Evolutionary conservation across 352 stramenopile species (phyloP).

Genomic region (Phytophthora multivora): DNA sequence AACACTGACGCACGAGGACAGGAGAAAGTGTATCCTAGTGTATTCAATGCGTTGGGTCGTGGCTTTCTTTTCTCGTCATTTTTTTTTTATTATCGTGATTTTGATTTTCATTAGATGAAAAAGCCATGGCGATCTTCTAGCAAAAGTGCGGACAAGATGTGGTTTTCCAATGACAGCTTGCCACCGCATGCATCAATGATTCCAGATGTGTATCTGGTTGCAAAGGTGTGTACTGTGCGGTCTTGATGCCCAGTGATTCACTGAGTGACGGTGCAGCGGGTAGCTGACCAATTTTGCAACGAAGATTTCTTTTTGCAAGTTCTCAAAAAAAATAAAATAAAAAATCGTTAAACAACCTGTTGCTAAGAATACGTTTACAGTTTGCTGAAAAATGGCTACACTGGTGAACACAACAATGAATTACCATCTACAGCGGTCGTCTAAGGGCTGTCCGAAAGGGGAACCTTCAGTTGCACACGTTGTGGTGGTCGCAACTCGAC

Average conservation of each 20-base stretch:
- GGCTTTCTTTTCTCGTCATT: too few species aligned
- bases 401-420: neutral
- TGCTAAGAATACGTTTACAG: too few species aligned
- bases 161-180: slow-evolving; percentile 1
- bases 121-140: neutral
- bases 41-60: too few species aligned
- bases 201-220: slow-evolving; percentile 1
- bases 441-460: neutral
- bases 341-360: too few species aligned
- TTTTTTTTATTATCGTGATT: too few species aligned
- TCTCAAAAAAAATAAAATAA: too few species aligned
- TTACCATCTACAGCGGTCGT: neutral
- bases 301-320: too few species aligned
- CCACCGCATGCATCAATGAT: slow-evolving; percentile 3
- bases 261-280: neutral
- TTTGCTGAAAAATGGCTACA: neutral
- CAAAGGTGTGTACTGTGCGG: slow-evolving; percentile 4
- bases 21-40: too few species aligned
- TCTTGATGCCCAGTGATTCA: neutral
- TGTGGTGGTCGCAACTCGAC: neutral
- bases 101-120: neutral
- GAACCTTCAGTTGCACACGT: neutral
- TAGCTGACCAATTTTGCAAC: neutral
- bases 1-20: neutral
- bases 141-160: neutral